Percentiles rank a stretch among this genome's conserved stretches.
These are phyloP conservation scores for Geranium rotundifolium DNA, from an alignment of 345 rosid species.

Conservation along the genomic window DNA sequence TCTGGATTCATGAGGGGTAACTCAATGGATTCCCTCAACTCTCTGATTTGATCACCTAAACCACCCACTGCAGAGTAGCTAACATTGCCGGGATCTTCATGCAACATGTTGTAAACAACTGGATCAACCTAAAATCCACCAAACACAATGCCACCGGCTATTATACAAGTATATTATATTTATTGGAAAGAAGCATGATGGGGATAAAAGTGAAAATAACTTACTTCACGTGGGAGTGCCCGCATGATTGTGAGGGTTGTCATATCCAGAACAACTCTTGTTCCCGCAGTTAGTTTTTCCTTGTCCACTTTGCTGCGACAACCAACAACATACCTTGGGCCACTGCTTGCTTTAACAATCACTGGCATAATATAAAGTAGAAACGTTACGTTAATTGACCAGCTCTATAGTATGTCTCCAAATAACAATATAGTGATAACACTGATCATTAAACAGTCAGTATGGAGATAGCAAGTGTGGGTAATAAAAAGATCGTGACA, in stretches of 20 bases:
- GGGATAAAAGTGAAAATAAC: background rate
- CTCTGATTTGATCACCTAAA: slow-evolving; percentile 87
- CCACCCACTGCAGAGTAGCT: slow-evolving; percentile 98
- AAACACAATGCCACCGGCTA: background rate
- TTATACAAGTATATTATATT: background rate
- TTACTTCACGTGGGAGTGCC: slow-evolving; percentile 75
- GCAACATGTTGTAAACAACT: slow-evolving; percentile 90
- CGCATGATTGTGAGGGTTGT: slow-evolving; percentile 66
- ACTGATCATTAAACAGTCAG: too few relatives aligned
- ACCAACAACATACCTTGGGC: slow-evolving; percentile 94
- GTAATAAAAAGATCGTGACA: too few relatives aligned
- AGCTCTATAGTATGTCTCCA: background rate
- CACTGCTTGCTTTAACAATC: slow-evolving; percentile 94
- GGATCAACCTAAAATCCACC: slow-evolving; percentile 62
- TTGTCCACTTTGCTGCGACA: slow-evolving; percentile 95
- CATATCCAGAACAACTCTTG: slow-evolving; percentile 84
- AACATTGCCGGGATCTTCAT: slow-evolving; percentile 92
- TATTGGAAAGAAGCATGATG: too few relatives aligned
- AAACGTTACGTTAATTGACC: background rate
- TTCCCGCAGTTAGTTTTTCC: slow-evolving; percentile 76
- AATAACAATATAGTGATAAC: too few relatives aligned
- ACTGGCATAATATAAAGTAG: slow-evolving; percentile 36
- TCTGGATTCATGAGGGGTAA: slow-evolving; percentile 98
- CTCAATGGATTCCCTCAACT: slow-evolving; percentile 88
- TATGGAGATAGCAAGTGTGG: too few relatives aligned